These are phyloP conservation scores for Rubia balearica DNA, from an alignment of 305 asterid species.

Conservation along the genomic window DNA sequence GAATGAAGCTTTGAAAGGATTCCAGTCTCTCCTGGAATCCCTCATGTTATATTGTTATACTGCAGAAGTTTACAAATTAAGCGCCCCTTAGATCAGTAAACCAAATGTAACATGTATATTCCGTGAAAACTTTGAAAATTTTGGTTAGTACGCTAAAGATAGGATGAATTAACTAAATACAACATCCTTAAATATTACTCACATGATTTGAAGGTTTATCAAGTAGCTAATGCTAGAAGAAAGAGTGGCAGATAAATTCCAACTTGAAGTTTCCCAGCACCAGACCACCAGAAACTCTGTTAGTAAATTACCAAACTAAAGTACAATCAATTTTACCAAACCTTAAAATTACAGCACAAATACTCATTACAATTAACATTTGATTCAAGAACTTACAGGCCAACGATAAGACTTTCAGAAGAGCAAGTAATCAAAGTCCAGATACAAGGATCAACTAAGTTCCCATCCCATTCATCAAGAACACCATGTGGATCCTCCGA, in stretches of 20 bases:
- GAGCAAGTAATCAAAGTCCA: slow-evolving; percentile 98
- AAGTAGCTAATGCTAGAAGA: slow-evolving; percentile 86
- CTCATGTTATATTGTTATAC: slow-evolving; percentile 75
- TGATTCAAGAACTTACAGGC: slow-evolving; percentile 50
- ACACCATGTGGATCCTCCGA: slow-evolving; percentile 86
- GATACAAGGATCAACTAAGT: slow-evolving; percentile 96
- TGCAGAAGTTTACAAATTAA: slow-evolving; percentile 54
- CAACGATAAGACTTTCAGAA: slow-evolving; percentile 66
- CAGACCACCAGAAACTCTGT: slow-evolving; percentile 31
- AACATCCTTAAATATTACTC: slow-evolving; percentile 20
- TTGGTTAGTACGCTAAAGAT: neutral
- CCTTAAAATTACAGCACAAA: neutral
- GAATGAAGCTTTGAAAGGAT: slow-evolving; percentile 71
- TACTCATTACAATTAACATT: neutral
- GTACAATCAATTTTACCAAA: neutral
- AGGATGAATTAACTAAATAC: neutral
- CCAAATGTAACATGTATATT: too few relatives aligned
- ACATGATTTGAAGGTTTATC: slow-evolving; percentile 84
- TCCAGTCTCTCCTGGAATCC: slow-evolving; percentile 63
- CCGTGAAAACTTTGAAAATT: too few relatives aligned
- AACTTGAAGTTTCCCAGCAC: slow-evolving; percentile 83
- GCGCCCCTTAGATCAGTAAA: slow-evolving; percentile 12
- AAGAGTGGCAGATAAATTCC: slow-evolving; percentile 63
- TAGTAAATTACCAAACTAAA: slow-evolving; percentile 3
- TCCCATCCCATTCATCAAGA: slow-evolving; percentile 93